phyloP scores from a whole-genome alignment of 352 stramenopile species.

The Phytophthora ohioensis region DNA sequence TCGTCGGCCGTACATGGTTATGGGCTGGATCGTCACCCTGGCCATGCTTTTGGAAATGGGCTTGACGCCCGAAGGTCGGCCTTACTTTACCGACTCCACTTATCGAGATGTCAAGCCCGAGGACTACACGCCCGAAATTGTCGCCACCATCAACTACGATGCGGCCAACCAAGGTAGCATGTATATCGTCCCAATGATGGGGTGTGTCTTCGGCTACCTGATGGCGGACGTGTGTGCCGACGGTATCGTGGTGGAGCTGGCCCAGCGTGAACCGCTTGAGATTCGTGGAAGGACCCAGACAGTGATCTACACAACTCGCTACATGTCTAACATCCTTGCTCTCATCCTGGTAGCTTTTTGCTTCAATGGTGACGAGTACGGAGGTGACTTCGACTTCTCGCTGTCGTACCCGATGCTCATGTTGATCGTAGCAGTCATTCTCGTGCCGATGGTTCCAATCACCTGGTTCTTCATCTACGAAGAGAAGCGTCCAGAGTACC shows the following conservation, averaged over 20 bases:
- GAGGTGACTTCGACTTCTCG: conserved; percentile 56
- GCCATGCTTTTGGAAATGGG: conserved; percentile 56
- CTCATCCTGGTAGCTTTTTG: conserved; percentile 53
- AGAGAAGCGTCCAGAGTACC: conserved; percentile 32
- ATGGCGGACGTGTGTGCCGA: conserved; percentile 60
- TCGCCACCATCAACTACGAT: conserved; percentile 46
- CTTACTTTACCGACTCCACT: conserved; percentile 49
- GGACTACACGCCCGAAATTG: conserved; percentile 53
- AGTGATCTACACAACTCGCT: conserved; percentile 60
- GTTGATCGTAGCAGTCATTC: conserved; percentile 43
- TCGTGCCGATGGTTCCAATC: conserved; percentile 43
- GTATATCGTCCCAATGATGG: conserved; percentile 60
- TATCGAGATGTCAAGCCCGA: conserved; percentile 51
- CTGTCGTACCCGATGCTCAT: conserved; percentile 56
- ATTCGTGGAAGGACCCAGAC: conserved; percentile 59
- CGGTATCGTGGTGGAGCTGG: conserved; percentile 58
- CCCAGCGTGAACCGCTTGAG: conserved; percentile 54
- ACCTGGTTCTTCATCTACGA: conserved; percentile 60
- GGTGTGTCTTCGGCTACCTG: conserved; percentile 55
- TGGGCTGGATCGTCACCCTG: conserved; percentile 54
- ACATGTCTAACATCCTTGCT: conserved; percentile 45
- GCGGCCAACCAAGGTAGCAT: conserved; percentile 43
- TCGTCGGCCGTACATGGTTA: conserved; percentile 63
- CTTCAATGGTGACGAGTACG: conserved; percentile 61
- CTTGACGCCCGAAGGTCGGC: conserved; percentile 36